A percentile compares a stretch with the other conserved stretches of the same genome.
Conservation (phyloP, 805 yeast genomes). For the Spathaspora gorwiae region DNA sequence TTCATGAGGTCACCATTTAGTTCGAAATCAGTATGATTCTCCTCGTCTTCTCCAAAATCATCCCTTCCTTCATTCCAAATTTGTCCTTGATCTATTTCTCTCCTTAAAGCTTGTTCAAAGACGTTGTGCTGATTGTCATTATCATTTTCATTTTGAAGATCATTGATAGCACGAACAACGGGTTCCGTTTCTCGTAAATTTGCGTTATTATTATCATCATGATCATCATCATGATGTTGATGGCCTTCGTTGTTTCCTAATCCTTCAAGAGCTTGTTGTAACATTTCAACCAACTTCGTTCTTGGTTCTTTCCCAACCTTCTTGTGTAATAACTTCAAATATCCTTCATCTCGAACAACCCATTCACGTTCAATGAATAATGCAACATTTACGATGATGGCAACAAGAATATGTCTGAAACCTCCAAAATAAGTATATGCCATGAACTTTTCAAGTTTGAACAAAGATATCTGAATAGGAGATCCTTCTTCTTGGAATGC, state of each 20-base stretch:
- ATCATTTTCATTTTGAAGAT: slow-evolving; percentile 14
- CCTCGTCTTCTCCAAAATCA: slow-evolving; percentile 12
- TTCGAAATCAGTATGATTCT: slow-evolving; percentile 1
- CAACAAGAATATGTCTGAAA: slow-evolving; percentile 33
- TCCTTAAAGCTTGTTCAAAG: slow-evolving; percentile 15
- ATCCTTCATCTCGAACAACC: slow-evolving; percentile 69
- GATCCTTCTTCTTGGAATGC: background rate
- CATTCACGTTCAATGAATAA: slow-evolving; percentile 62
- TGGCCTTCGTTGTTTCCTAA: slow-evolving; percentile 20
- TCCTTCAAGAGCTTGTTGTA: slow-evolving; percentile 24
- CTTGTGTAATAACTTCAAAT: slow-evolving; percentile 50
- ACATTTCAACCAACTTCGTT: slow-evolving; percentile 35
- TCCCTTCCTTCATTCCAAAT: background rate
- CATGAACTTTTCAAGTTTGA: slow-evolving; percentile 20
- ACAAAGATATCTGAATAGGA: slow-evolving; percentile 8
- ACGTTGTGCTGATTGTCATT: slow-evolving; percentile 6
- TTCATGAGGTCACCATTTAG: background rate
- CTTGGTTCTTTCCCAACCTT: slow-evolving; percentile 56
- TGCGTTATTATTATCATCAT: slow-evolving; percentile 8
- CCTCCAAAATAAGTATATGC: slow-evolving; percentile 35
- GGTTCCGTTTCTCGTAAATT: slow-evolving; percentile 19
- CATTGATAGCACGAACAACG: slow-evolving; percentile 25
- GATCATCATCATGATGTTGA: slow-evolving; percentile 8
- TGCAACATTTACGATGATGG: slow-evolving; percentile 40
- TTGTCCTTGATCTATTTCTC: slow-evolving; percentile 13